Evolutionary conservation across 2,329 filamentous ascomycete genomes (phyloP).

Genomic region (Pleurostoma richardsiae): DNA sequence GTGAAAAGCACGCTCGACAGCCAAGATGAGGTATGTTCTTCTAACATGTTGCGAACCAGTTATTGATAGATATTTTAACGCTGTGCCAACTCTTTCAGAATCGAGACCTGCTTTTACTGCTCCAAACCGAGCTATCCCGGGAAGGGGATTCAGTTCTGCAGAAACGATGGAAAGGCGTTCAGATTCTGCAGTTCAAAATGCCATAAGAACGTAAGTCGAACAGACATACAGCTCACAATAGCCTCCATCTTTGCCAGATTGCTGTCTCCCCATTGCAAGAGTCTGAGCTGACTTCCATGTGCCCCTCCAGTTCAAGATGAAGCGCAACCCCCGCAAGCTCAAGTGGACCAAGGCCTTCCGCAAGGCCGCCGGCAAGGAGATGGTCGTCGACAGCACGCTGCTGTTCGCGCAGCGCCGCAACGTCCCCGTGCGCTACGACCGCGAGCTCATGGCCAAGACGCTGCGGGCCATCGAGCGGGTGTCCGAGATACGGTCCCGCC

Average conservation of each 20-base stretch:
- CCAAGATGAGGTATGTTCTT: constrained; percentile 23
- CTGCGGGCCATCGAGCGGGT: constrained; percentile 90
- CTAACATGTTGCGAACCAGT: neutral
- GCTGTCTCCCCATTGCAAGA: too few relatives aligned
- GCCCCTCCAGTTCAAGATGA: constrained; percentile 72
- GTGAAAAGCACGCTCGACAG: neutral
- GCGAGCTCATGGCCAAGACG: constrained; percentile 81
- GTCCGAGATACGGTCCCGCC: constrained; percentile 72
- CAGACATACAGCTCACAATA: too few relatives aligned
- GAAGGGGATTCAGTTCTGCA: constrained; percentile 63
- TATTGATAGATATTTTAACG: neutral
- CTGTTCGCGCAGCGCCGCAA: constrained; percentile 91
- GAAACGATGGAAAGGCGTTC: constrained; percentile 61
- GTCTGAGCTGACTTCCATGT: too few relatives aligned
- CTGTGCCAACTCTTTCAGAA: constrained; percentile 24
- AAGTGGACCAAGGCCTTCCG: constrained; percentile 94
- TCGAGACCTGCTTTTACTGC: constrained; percentile 68
- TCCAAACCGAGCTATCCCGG: constrained; percentile 62
- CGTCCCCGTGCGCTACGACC: constrained; percentile 91
- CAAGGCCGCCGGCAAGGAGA: constrained; percentile 74
- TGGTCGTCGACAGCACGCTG: constrained; percentile 92
- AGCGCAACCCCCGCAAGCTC: constrained; percentile 88
- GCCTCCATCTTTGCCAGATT: too few relatives aligned
- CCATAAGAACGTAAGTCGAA: constrained; percentile 41
- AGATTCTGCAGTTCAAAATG: constrained; percentile 64